Conservation (phyloP, 2,329 filamentous ascomycete species). For the Sporothrix phasma region DNA sequence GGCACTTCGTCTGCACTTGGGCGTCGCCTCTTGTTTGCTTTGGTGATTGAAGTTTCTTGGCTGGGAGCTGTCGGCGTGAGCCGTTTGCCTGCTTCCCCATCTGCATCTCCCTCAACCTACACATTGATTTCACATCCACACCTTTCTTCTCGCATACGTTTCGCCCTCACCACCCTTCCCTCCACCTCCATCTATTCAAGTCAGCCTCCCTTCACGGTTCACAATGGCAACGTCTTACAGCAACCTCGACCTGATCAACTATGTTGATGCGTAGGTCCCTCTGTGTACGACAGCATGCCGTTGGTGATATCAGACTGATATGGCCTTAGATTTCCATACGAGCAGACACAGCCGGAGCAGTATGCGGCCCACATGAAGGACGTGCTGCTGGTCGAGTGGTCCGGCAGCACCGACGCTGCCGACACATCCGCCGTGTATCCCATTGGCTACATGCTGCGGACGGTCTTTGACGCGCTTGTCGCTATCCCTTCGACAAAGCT, state of each 20-base stretch:
- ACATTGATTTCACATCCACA: not conserved
- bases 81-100: not conserved
- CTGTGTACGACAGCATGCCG: not conserved
- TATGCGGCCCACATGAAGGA: conserved; percentile 47
- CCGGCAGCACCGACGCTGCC: conserved; percentile 51
- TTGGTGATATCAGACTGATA: not conserved
- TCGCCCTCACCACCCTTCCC: not conserved
- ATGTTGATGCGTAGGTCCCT: conserved; percentile 22
- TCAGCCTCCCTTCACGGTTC: not conserved
- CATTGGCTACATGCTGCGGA: conserved; percentile 51
- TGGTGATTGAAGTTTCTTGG: too few relatives aligned
- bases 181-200: not conserved
- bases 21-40: not conserved
- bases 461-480: conserved; percentile 40
- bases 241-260: conserved; percentile 22
- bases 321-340: conserved; percentile 62
- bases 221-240: conserved; percentile 16
- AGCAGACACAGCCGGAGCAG: conserved; percentile 45
- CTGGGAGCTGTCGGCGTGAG: not conserved
- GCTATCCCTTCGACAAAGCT: conserved; percentile 49
- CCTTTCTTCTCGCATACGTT: not conserved
- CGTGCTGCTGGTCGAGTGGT: conserved; percentile 57
- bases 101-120: not conserved
- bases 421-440: conserved; percentile 25
- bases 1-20: not conserved